Percentiles rank a stretch among this genome's conserved stretches.
These are phyloP conservation scores for Diplodia seriata DNA, from an alignment of 2,329 filamentous ascomycete species.

Conservation along the genomic window DNA sequence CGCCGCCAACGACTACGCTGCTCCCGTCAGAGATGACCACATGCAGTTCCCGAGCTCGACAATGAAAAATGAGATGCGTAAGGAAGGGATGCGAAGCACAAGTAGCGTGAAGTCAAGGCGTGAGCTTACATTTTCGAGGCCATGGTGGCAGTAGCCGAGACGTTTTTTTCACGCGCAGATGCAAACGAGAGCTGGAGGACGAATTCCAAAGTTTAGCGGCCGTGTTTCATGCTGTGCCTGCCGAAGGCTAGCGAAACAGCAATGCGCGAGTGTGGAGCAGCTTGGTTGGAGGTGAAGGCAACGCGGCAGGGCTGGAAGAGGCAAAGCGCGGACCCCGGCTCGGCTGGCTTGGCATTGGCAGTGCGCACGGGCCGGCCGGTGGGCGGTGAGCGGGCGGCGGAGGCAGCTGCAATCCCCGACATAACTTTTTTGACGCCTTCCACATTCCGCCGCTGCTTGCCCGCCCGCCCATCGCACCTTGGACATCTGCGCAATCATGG, in stretches of 20 bases:
- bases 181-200: not conserved
- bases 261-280: not conserved
- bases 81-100: not conserved
- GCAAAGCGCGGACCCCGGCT: conserved; percentile 13
- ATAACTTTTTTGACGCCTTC: conserved; percentile 29
- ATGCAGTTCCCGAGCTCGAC: not conserved
- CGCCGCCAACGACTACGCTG: conserved; percentile 81
- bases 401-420: conserved; percentile 27
- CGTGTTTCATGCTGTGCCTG: not conserved
- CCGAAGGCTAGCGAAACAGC: not conserved
- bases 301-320: not conserved
- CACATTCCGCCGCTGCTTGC: not conserved
- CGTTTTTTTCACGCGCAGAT: not conserved
- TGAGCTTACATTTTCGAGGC: conserved; percentile 62
- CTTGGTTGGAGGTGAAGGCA: conserved; percentile 8
- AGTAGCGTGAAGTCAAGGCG: conserved; percentile 7
- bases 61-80: not conserved
- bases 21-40: conserved; percentile 5
- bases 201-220: not conserved
- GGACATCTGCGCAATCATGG: conserved; percentile 44
- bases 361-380: conserved; percentile 15
- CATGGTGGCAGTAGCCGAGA: conserved; percentile 49
- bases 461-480: not conserved
- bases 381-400: conserved; percentile 24
- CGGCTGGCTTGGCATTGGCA: not conserved